Conservation (phyloP, 2,329 filamentous ascomycete species). For the Penicillium sp. region DNA sequence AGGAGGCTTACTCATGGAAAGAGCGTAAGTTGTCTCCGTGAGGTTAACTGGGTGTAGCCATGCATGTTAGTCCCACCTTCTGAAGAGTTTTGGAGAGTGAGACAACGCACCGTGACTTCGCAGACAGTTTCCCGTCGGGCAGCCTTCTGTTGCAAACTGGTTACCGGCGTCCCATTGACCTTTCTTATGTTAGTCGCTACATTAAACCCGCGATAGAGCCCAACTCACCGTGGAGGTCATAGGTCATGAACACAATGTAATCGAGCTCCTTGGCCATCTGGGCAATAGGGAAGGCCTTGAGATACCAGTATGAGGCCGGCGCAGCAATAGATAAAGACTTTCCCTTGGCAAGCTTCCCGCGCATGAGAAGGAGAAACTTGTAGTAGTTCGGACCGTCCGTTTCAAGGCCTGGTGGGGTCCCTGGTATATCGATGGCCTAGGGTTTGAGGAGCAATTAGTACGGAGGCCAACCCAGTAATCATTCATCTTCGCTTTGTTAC, state of each 20-base stretch:
- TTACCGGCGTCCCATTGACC: constrained; percentile 34
- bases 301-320: constrained; percentile 40
- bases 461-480: too few relatives aligned
- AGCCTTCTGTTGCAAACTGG: constrained; percentile 26
- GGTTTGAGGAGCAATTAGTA: not conserved
- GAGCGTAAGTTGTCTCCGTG: constrained; percentile 40
- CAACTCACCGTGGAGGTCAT: constrained; percentile 37
- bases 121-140: constrained; percentile 34
- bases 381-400: constrained; percentile 40
- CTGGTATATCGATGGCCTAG: constrained; percentile 39
- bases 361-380: constrained; percentile 31
- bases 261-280: constrained; percentile 35
- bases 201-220: not conserved
- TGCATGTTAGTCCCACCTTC: not conserved
- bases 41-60: constrained; percentile 34
- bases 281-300: constrained; percentile 35
- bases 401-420: constrained; percentile 35
- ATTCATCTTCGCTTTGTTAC: too few relatives aligned
- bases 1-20: constrained; percentile 32
- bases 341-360: constrained; percentile 26
- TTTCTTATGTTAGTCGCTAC: too few relatives aligned
- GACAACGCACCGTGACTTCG: constrained; percentile 33
- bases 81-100: not conserved
- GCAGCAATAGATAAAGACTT: constrained; percentile 34
- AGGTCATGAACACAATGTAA: constrained; percentile 47